Percentiles rank a stretch among this genome's conserved stretches.
These are phyloP conservation scores for Begonia peltatifolia DNA, from an alignment of 306 rosid species.

Conservation along the genomic window DNA sequence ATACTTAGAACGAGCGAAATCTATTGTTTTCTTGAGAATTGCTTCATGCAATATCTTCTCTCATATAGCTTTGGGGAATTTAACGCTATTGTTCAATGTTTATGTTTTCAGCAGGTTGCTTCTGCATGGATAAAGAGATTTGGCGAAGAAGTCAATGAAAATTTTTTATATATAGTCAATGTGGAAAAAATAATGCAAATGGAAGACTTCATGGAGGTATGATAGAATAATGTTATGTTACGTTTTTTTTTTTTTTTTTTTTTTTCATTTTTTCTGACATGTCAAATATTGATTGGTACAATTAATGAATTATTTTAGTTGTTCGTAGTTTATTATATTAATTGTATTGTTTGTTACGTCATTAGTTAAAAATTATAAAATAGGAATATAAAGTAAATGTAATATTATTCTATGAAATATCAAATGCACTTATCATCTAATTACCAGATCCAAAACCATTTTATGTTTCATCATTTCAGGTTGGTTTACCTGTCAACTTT, in stretches of 20 bases:
- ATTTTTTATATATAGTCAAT: slow-evolving; percentile 38
- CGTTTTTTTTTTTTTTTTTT: too few species aligned
- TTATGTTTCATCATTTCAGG: slow-evolving; percentile 23
- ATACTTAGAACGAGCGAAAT: too few species aligned
- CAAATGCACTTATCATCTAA: background rate
- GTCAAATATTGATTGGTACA: too few species aligned
- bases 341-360: too few species aligned
- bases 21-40: too few species aligned
- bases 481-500: slow-evolving; percentile 50
- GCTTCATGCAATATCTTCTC: too few species aligned
- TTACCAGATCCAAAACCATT: background rate
- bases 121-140: slow-evolving; percentile 67
- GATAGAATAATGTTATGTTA: too few species aligned
- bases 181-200: slow-evolving; percentile 69
- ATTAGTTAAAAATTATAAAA: too few species aligned
- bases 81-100: slow-evolving; percentile 6
- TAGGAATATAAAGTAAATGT: too few species aligned
- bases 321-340: too few species aligned
- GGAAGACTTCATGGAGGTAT: slow-evolving; percentile 81
- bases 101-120: slow-evolving; percentile 32
- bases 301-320: too few species aligned
- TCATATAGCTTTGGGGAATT: background rate
- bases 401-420: background rate
- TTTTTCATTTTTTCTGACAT: too few species aligned
- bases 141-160: slow-evolving; percentile 66